phyloP scores from a whole-genome alignment of 2,329 filamentous ascomycete genomes.

The Scedosporium boydii region DNA sequence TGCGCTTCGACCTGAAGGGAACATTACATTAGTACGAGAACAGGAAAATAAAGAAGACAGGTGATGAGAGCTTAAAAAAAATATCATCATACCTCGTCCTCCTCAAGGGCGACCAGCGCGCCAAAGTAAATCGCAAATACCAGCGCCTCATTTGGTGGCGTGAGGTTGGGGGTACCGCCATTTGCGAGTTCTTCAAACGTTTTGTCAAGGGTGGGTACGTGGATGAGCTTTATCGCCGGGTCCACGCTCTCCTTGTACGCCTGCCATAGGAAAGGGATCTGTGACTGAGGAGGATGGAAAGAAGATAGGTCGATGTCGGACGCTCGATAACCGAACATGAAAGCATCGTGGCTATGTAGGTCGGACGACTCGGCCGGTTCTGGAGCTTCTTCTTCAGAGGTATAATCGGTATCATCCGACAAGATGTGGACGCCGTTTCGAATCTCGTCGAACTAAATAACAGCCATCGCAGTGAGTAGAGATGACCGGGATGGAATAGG shows the following conservation, averaged over 20 bases:
- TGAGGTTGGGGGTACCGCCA: slow-evolving; percentile 44
- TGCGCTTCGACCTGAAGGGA: slow-evolving; percentile 21
- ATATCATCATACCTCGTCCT: slow-evolving; percentile 39
- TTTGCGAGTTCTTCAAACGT: slow-evolving; percentile 51
- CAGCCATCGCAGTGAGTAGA: neutral
- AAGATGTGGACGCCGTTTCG: slow-evolving; percentile 27
- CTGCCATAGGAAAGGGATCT: slow-evolving; percentile 60
- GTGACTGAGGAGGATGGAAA: slow-evolving; percentile 56
- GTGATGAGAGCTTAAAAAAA: neutral
- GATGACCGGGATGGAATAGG: neutral
- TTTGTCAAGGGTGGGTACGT: slow-evolving; percentile 56
- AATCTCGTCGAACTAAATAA: slow-evolving; percentile 28
- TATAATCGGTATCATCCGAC: slow-evolving; percentile 43
- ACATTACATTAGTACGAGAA: neutral
- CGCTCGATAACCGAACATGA: slow-evolving; percentile 64
- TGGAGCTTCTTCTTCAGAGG: slow-evolving; percentile 48
- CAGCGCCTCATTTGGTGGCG: slow-evolving; percentile 47
- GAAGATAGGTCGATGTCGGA: slow-evolving; percentile 55
- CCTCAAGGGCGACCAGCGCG: slow-evolving; percentile 48
- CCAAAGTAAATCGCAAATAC: slow-evolving; percentile 55
- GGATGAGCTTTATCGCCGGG: slow-evolving; percentile 60
- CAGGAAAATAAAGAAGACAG: neutral
- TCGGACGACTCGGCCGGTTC: slow-evolving; percentile 4
- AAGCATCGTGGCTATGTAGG: slow-evolving; percentile 48
- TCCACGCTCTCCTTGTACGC: slow-evolving; percentile 67